phyloP scores from a whole-genome alignment of 192 early-diverging fungal species.

The Chytriomyces sp. region DNA sequence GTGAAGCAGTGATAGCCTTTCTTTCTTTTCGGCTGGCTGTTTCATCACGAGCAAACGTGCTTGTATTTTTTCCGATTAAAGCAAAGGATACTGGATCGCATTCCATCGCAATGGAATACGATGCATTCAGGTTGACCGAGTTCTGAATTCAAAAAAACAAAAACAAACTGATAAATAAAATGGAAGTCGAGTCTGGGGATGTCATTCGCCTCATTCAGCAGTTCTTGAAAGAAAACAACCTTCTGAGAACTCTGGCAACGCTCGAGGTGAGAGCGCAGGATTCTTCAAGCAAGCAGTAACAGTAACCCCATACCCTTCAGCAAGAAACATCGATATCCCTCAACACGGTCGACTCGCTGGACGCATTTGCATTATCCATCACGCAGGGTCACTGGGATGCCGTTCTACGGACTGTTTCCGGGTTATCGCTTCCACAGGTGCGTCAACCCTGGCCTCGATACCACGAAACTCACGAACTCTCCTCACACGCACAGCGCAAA shows the following conservation, averaged over 20 bases:
- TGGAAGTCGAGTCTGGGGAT: conserved; percentile 23
- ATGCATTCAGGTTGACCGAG: too few species aligned
- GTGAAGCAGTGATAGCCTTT: conserved; percentile 51
- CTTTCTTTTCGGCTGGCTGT: not conserved
- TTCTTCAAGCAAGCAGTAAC: not conserved
- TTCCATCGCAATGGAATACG: too few species aligned
- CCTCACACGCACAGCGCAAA: conserved; percentile 57
- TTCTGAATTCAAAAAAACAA: too few species aligned
- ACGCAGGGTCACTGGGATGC: conserved; percentile 83
- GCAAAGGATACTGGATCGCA: too few species aligned
- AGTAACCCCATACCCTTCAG: conserved; percentile 45
- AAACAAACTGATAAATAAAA: too few species aligned
- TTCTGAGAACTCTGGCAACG: conserved; percentile 73
- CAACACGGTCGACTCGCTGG: conserved; percentile 86
- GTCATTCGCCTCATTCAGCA: conserved; percentile 90
- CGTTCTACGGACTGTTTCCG: conserved; percentile 76
- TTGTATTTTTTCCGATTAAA: too few species aligned
- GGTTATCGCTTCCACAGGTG: conserved; percentile 39
- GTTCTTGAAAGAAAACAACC: conserved; percentile 90
- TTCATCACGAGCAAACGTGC: too few species aligned
- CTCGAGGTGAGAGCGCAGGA: conserved; percentile 63
- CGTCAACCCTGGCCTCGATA: not conserved
- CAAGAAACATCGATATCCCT: conserved; percentile 78
- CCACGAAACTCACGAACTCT: conserved; percentile 53
- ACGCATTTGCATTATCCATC: conserved; percentile 75